Evolutionary conservation across 768 basidiomycete species (phyloP).

Genomic region (Boletus vermiculosoides): DNA sequence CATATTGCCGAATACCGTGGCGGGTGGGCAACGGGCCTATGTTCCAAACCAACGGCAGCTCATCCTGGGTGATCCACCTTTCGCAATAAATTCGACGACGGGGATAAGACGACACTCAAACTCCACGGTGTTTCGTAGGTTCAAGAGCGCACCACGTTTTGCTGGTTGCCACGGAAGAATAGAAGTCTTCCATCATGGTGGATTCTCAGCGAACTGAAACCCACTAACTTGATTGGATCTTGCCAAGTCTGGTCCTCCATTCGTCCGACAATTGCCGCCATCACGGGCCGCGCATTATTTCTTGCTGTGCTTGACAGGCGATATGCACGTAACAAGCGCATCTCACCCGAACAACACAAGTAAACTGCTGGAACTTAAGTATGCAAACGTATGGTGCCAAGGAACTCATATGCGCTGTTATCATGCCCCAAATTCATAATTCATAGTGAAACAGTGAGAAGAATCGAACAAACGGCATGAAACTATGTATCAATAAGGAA

Average conservation of each 20-base stretch:
- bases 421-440: conserved; percentile 21
- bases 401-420: not conserved
- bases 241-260: conserved; percentile 9
- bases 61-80: not conserved
- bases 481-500: conserved; percentile 34
- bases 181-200: conserved; percentile 30
- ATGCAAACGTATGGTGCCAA: conserved; percentile 2
- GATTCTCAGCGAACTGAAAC: conserved; percentile 22
- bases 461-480: conserved; percentile 24
- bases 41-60: not conserved
- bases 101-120: conserved; percentile 23
- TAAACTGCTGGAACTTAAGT: not conserved
- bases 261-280: conserved; percentile 22
- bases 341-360: conserved; percentile 6
- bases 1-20: conserved; percentile 26
- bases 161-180: conserved; percentile 33
- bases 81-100: conserved; percentile 6
- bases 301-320: conserved; percentile 9
- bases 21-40: conserved; percentile 1
- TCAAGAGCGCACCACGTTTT: conserved; percentile 24
- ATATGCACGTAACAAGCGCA: conserved; percentile 12
- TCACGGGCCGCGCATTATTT: conserved; percentile 1
- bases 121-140: conserved; percentile 25
- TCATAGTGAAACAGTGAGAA: conserved; percentile 28
- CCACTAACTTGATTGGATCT: conserved; percentile 11